Conservation (phyloP, 2,329 filamentous ascomycete species). For the Fusarium globosum region DNA sequence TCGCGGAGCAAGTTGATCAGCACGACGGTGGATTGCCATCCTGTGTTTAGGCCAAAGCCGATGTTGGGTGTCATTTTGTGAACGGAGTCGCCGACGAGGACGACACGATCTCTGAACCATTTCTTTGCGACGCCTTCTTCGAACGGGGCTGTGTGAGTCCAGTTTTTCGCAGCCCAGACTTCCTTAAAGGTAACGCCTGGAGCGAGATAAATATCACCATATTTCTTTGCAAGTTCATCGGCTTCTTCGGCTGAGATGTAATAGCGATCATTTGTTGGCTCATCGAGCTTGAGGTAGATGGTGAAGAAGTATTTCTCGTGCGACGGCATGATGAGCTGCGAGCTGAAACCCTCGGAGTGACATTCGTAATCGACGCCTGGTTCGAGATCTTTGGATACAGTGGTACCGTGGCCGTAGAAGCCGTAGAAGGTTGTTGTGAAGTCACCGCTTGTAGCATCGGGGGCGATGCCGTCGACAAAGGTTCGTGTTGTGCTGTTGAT, state of each 20-base stretch:
- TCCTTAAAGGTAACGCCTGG: slow-evolving; percentile 8
- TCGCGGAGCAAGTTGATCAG: slow-evolving; percentile 20
- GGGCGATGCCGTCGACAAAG: background rate
- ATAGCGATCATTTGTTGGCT: background rate
- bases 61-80: slow-evolving; percentile 40
- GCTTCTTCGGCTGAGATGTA: slow-evolving; percentile 9
- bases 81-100: slow-evolving; percentile 28
- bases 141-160: slow-evolving; percentile 13
- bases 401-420: slow-evolving; percentile 15
- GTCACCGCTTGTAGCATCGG: background rate
- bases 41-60: slow-evolving; percentile 33
- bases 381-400: background rate
- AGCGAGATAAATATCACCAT: background rate
- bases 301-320: slow-evolving; percentile 26
- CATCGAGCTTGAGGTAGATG: slow-evolving; percentile 18
- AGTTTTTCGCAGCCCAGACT: slow-evolving; percentile 15
- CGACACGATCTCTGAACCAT: slow-evolving; percentile 31
- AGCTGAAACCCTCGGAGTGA: slow-evolving; percentile 9
- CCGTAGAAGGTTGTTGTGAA: slow-evolving; percentile 26
- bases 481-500: slow-evolving; percentile 26
- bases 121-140: slow-evolving; percentile 32
- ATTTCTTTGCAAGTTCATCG: slow-evolving; percentile 5
- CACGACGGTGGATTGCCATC: slow-evolving; percentile 28
- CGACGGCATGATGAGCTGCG: slow-evolving; percentile 20
- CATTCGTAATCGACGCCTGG: slow-evolving; percentile 20